These are phyloP conservation scores for Helicocarpus griseus DNA, from an alignment of 2,329 filamentous ascomycete species.

Conservation along the genomic window DNA sequence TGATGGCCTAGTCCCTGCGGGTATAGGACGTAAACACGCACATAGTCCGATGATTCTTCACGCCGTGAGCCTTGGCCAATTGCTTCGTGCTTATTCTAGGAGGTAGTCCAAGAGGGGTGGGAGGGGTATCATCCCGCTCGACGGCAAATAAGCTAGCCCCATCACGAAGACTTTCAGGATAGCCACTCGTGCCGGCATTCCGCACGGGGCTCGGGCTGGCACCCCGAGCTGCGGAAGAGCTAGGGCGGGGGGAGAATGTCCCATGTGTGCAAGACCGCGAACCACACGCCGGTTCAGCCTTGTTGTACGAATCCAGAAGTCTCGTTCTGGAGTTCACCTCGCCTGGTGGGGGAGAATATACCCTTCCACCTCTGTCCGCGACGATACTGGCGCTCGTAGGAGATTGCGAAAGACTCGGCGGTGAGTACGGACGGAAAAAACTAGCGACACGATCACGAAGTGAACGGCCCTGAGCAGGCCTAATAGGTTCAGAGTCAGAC, in stretches of 20 bases:
- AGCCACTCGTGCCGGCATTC: conserved; percentile 16
- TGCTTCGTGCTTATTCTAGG: conserved; percentile 55
- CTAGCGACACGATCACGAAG: conserved; percentile 23
- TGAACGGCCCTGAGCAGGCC: conserved; percentile 16
- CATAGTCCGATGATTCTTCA: conserved; percentile 66
- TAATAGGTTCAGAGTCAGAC: conserved; percentile 19
- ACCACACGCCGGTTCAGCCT: conserved; percentile 27
- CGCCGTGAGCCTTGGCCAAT: conserved; percentile 62
- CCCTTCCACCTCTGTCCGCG: background rate
- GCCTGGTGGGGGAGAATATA: background rate
- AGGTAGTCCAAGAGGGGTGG: conserved; percentile 47
- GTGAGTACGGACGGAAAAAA: conserved; percentile 19
- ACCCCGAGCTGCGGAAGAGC: conserved; percentile 39
- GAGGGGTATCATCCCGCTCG: conserved; percentile 34
- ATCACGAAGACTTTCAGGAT: conserved; percentile 12
- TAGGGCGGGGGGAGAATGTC: conserved; percentile 55
- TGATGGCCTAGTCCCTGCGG: conserved; percentile 1
- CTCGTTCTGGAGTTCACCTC: conserved; percentile 26
- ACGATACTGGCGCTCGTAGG: conserved; percentile 5
- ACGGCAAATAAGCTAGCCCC: conserved; percentile 19
- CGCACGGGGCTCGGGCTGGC: conserved; percentile 22
- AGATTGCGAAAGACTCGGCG: conserved; percentile 10
- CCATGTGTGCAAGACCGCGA: conserved; percentile 55
- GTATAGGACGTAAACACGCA: conserved; percentile 34
- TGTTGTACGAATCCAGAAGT: conserved; percentile 31